A percentile compares a stretch with the other conserved stretches of the same genome.
These are phyloP conservation scores for Phytopythium mirpurense DNA, from an alignment of 352 stramenopile genomes.

Conservation along the genomic window DNA sequence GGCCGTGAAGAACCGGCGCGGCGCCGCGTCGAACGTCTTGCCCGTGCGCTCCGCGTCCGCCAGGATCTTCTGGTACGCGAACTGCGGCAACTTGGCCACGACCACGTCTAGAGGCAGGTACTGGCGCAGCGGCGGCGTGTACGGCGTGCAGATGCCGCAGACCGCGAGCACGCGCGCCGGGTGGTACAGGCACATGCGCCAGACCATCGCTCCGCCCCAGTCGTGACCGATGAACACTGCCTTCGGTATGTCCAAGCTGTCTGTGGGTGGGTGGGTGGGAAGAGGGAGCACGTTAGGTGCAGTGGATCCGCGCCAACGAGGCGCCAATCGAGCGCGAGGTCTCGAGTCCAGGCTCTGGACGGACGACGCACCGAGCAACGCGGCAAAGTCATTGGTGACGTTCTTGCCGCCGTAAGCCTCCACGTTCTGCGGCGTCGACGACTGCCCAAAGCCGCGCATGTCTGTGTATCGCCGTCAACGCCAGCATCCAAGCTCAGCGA, in stretches of 20 bases:
- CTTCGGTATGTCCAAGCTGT: constrained; percentile 57
- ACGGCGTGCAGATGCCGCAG: constrained; percentile 63
- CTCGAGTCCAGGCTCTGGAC: no score
- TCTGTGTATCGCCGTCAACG: no score
- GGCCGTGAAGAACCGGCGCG: constrained; percentile 42
- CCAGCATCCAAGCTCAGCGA: no score
- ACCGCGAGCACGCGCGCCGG: constrained; percentile 50
- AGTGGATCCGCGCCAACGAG: no score
- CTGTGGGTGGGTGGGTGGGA: constrained; percentile 12
- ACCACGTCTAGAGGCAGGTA: constrained; percentile 37
- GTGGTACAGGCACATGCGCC: constrained; percentile 67
- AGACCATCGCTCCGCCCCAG: constrained; percentile 63
- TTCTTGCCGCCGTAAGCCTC: constrained; percentile 57
- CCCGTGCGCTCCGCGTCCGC: constrained; percentile 32
- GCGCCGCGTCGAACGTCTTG: constrained; percentile 29
- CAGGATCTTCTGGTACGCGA: constrained; percentile 64
- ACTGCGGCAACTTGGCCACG: constrained; percentile 42
- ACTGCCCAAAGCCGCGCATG: constrained; percentile 56
- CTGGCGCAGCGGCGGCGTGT: constrained; percentile 32
- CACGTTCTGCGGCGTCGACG: constrained; percentile 38
- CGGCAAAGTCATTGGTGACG: constrained; percentile 42
- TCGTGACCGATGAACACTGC: constrained; percentile 73
- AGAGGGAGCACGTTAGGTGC: background rate
- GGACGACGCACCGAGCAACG: constrained; percentile 30
- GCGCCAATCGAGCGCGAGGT: no score